Evolutionary conservation across 1,284 basidiomycete species (phyloP), one percentile per base, ranked within the genome.

Genomic region (Heterobasidion parviporum): DNA sequence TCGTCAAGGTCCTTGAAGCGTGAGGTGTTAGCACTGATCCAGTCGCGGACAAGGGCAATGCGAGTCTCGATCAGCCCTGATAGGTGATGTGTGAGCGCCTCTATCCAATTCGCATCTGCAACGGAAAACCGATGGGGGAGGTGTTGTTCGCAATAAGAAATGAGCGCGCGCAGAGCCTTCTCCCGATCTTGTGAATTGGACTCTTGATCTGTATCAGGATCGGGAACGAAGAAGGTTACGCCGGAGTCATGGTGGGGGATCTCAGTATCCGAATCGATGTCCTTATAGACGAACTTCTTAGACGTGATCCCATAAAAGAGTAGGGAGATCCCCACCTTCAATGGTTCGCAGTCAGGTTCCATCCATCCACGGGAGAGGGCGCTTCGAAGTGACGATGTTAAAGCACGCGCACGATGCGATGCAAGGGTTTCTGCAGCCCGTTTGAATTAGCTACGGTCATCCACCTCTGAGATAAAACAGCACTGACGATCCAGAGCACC

Each of bases 401-500:
- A 63, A 8, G 73, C 61, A 47, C 77, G 74, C 2, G 75, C 78
- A 20, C 81, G 73, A 62, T 83, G 81, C 15, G 76, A 71, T 0
- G 76, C 77, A 62, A 85, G 71, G 8, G 76, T 83, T 68, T 84
- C 82, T 85, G 59, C 16, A 16, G 35, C 20, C 16, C 32, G 32
- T 26, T 53, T 14, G 8, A 20, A 26, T n/a, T 44, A 41, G 14
- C 12, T 2, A 14, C 38, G 20, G 32, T n/a, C n/a, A 1, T 8
- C 8, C 26, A 26, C 26, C 26, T 26, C 26, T 26, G 35, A 45
- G 8, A 10, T 49, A 1, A 44, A 14, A 15, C 20, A 8, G 12
- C 4, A 67, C 78, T 53, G 61, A 83, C 82, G 80, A 53, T 80
- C 80, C 45, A 84, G 67, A 2, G 82, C 73, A 10, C 80, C 79